These are phyloP conservation scores for Fusarium nygamai DNA, from an alignment of 2,329 filamentous ascomycete species.

Conservation along the genomic window DNA sequence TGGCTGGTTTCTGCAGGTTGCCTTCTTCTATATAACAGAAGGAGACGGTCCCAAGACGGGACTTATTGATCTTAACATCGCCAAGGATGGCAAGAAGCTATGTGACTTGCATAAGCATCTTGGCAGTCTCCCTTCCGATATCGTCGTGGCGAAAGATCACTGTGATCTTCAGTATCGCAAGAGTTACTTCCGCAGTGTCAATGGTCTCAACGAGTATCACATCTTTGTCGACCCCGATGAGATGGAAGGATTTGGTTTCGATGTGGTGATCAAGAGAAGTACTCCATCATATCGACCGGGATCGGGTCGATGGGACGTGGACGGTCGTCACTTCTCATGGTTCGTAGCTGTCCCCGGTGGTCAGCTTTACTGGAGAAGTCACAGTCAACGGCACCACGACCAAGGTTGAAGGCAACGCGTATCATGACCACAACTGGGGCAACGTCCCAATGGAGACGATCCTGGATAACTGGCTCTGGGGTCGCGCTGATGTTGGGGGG, in stretches of 20 bases:
- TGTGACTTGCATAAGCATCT: not conserved
- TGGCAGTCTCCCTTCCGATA: not conserved
- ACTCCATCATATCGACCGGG: not conserved
- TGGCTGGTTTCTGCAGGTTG: not conserved
- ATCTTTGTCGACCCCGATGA: not conserved
- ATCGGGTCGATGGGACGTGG: not conserved
- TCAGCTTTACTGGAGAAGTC: not conserved
- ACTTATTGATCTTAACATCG: not conserved
- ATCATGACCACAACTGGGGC: not conserved
- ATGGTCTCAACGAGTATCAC: not conserved
- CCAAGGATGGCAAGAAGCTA: not conserved
- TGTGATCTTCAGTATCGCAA: not conserved
- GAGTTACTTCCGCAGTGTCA: not conserved
- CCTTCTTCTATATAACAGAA: not conserved
- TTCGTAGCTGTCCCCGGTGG: not conserved
- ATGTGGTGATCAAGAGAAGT: not conserved
- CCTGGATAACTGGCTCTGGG: not conserved
- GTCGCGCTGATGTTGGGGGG: not conserved
- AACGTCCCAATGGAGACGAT: not conserved
- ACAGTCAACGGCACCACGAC: not conserved
- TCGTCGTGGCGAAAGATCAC: not conserved
- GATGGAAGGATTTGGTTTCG: not conserved
- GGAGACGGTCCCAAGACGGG: not conserved
- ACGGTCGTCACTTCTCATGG: not conserved
- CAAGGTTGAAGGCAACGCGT: not conserved